These are phyloP conservation scores for Sclerospora graminicola DNA, from an alignment of 352 stramenopile genomes.

Conservation along the genomic window DNA sequence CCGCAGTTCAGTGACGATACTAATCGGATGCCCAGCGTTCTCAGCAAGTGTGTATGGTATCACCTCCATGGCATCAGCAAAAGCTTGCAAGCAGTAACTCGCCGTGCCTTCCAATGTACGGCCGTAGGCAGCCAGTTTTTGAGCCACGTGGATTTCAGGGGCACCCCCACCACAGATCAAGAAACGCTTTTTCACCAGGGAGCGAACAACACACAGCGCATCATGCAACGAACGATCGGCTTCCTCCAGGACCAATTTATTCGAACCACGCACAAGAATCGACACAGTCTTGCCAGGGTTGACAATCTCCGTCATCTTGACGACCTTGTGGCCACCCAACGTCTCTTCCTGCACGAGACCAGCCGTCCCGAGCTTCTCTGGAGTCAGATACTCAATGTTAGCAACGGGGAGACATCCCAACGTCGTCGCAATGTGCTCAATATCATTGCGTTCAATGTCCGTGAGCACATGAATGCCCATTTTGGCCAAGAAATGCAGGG, in stretches of 20 bases:
- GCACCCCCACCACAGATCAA: constrained; percentile 96
- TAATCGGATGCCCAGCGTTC: constrained; percentile 98
- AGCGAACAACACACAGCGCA: constrained; percentile 96
- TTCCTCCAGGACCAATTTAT: constrained; percentile 98
- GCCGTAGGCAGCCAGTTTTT: constrained; percentile 90
- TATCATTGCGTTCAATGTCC: constrained; percentile 96
- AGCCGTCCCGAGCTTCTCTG: constrained; percentile 94
- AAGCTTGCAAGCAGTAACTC: constrained; percentile 96
- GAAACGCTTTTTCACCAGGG: constrained; percentile 97
- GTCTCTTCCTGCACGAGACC: constrained; percentile 95
- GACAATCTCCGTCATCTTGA: constrained; percentile 97
- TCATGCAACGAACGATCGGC: constrained; percentile 98
- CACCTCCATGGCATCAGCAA: constrained; percentile 95
- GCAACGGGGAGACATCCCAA: constrained; percentile 94
- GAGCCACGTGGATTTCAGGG: constrained; percentile 93
- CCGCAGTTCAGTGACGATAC: constrained; percentile 95
- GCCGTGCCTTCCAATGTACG: constrained; percentile 90
- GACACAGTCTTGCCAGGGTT: constrained; percentile 95
- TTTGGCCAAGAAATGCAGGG: constrained; percentile 98
- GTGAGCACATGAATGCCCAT: constrained; percentile 99
- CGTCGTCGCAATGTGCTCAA: constrained; percentile 98
- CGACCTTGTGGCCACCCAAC: constrained; percentile 93
- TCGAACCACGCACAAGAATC: constrained; percentile 96
- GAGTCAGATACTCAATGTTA: constrained; percentile 96
- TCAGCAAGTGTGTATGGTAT: constrained; percentile 99